These are phyloP conservation scores for Ampelomyces quisqualis DNA, from an alignment of 2,329 filamentous ascomycete genomes.

Conservation along the genomic window DNA sequence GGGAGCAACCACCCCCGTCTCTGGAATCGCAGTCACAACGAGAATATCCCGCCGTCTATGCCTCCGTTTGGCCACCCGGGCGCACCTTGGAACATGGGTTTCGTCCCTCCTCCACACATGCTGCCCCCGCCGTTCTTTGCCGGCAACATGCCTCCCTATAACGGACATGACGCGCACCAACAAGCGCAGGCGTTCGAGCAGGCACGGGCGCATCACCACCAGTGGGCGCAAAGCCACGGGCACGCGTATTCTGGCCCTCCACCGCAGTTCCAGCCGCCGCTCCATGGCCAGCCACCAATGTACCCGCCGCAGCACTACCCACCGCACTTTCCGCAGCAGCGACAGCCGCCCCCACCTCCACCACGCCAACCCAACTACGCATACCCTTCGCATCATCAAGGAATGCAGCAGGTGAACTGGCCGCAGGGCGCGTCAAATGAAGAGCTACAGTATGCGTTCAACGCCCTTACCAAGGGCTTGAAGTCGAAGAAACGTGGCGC, in stretches of 20 bases:
- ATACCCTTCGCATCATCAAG: constrained; percentile 13
- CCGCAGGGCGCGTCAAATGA: constrained; percentile 13
- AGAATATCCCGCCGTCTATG: constrained; percentile 9
- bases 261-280: constrained; percentile 5
- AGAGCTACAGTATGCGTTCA: constrained; percentile 24
- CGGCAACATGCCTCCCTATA: constrained; percentile 9
- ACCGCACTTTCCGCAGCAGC: constrained; percentile 1
- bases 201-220: constrained; percentile 19
- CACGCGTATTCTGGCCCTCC: constrained; percentile 6
- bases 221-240: constrained; percentile 21
- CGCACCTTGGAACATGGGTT: constrained; percentile 11
- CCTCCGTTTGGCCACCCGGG: constrained; percentile 8
- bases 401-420: constrained; percentile 17
- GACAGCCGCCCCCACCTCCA: constrained; percentile 5
- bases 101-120: constrained; percentile 8
- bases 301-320: constrained; percentile 6
- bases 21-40: constrained; percentile 12
- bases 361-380: constrained; percentile 12
- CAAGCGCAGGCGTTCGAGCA: constrained; percentile 18
- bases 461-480: constrained; percentile 13
- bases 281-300: constrained; percentile 10
- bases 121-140: constrained; percentile 12
- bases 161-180: constrained; percentile 14
- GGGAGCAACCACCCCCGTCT: constrained; percentile 9
- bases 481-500: constrained; percentile 14